Percentiles rank a stretch among this genome's conserved stretches.
Conservation (phyloP, 257 asterid species). For the Capsicum baccatum region DNA sequence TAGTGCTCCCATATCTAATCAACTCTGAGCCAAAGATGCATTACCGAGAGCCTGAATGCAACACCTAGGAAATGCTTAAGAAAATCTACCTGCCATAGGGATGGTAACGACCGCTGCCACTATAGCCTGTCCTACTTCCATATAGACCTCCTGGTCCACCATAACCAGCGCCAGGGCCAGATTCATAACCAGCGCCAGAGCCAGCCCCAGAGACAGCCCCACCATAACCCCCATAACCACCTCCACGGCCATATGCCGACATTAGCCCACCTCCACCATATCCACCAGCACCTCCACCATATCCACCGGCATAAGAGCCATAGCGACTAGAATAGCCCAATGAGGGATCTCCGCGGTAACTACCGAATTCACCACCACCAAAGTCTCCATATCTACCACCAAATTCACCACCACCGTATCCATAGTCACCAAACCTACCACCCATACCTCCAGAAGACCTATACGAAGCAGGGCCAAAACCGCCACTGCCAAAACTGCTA, state of each 20-base stretch:
- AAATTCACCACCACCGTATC: constrained; percentile 71
- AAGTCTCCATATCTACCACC: constrained; percentile 84
- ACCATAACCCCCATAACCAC: constrained; percentile 54
- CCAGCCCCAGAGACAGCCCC: constrained; percentile 56
- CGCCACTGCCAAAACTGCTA: constrained; percentile 73
- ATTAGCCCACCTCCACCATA: constrained; percentile 73
- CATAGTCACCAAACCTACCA: constrained; percentile 84
- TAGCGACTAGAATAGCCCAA: constrained; percentile 78
- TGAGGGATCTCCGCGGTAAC: constrained; percentile 77
- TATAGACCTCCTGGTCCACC: constrained; percentile 79
- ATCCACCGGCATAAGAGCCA: constrained; percentile 69
- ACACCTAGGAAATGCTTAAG: constrained; percentile 56
- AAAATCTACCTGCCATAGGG: constrained; percentile 88
- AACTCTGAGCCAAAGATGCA: constrained; percentile 58
- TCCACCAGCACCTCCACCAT: constrained; percentile 59
- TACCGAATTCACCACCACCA: constrained; percentile 69
- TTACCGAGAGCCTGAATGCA: constrained; percentile 56
- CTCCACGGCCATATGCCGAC: constrained; percentile 77
- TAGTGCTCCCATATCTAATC: constrained; percentile 62
- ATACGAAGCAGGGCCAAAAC: constrained; percentile 87
- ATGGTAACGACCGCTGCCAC: constrained; percentile 90
- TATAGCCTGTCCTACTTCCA: constrained; percentile 93
- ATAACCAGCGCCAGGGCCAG: constrained; percentile 73
- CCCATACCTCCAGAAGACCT: constrained; percentile 59
- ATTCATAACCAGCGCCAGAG: constrained; percentile 74